Conservation (phyloP, 2,329 filamentous ascomycete species). For the Aspergillus puulaauensis region DNA sequence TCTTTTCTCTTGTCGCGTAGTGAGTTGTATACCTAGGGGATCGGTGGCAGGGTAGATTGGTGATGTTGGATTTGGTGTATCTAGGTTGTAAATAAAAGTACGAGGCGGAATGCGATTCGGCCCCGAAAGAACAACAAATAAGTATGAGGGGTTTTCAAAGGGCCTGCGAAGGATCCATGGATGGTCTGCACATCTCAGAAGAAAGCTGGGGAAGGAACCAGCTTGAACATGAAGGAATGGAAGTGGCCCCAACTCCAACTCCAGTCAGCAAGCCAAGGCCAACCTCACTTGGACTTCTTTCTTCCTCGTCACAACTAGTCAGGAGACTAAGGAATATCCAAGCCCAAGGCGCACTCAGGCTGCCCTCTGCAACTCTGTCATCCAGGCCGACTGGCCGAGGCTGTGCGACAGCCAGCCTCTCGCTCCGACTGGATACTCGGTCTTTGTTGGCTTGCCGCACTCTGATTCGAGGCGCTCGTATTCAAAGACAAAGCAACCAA, state of each 20-base stretch:
- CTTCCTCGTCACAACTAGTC: not conserved
- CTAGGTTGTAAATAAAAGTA: no score
- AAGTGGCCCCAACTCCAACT: not conserved
- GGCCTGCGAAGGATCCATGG: no score
- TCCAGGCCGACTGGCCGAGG: not conserved
- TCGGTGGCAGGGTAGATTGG: no score
- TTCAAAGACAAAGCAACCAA: not conserved
- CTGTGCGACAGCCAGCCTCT: not conserved
- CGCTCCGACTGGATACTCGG: not conserved
- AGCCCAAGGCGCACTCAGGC: not conserved
- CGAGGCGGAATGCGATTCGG: no score
- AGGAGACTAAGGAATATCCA: not conserved
- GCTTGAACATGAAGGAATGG: not conserved
- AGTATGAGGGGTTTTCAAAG: no score
- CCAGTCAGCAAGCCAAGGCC: not conserved
- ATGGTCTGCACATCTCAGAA: not conserved
- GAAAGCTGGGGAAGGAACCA: not conserved
- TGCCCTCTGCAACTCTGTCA: not conserved
- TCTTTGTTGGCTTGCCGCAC: not conserved
- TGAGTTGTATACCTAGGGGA: not conserved
- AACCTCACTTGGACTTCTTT: not conserved
- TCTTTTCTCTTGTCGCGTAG: not conserved
- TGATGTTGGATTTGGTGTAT: no score
- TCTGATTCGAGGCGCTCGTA: not conserved
- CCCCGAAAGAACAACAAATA: no score